phyloP scores from a whole-genome alignment of 495 filamentous ascomycete species.

The Antarctomyces pellizariae region DNA sequence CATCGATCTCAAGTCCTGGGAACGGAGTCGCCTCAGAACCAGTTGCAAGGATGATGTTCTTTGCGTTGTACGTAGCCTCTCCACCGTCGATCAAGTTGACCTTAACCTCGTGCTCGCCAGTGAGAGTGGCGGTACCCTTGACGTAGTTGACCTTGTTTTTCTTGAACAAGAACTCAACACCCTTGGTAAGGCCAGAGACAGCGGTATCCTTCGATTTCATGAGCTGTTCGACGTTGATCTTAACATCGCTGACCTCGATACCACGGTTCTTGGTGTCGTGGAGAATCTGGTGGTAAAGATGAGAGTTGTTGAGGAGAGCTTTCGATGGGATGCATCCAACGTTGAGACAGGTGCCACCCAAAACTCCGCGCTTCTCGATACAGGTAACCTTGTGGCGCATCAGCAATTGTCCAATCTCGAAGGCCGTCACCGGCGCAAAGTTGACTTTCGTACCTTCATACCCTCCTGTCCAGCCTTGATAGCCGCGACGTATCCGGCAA shows the following conservation, averaged over 20 bases:
- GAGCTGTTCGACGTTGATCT: slow-evolving; percentile 82
- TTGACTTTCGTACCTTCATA: slow-evolving; percentile 46
- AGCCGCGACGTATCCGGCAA: slow-evolving; percentile 94
- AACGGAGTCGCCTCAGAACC: slow-evolving; percentile 89
- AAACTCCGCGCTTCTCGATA: slow-evolving; percentile 90
- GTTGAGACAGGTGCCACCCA: slow-evolving; percentile 95
- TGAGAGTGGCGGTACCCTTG: slow-evolving; percentile 73
- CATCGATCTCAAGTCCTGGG: slow-evolving; percentile 85
- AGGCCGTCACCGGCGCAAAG: slow-evolving; percentile 1
- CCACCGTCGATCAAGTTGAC: slow-evolving; percentile 78
- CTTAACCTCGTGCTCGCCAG: slow-evolving; percentile 75
- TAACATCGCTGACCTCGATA: slow-evolving; percentile 89
- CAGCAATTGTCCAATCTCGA: slow-evolving; percentile 5
- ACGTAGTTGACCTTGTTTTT: slow-evolving; percentile 96
- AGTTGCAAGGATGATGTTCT: slow-evolving; percentile 96
- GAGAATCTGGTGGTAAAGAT: slow-evolving; percentile 90
- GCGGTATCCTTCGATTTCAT: slow-evolving; percentile 96
- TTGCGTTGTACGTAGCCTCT: slow-evolving; percentile 56
- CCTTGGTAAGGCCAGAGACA: slow-evolving; percentile 77
- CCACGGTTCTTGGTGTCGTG: slow-evolving; percentile 95
- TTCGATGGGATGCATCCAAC: slow-evolving; percentile 99
- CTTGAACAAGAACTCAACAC: slow-evolving; percentile 93
- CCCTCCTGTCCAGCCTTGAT: slow-evolving; percentile 98
- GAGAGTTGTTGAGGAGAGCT: slow-evolving; percentile 97
- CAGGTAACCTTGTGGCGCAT: slow-evolving; percentile 52